Evolutionary conservation across 805 yeast genomes (phyloP), one percentile per base, ranked within the genome.

Genomic region (Candida chauliodis): DNA sequence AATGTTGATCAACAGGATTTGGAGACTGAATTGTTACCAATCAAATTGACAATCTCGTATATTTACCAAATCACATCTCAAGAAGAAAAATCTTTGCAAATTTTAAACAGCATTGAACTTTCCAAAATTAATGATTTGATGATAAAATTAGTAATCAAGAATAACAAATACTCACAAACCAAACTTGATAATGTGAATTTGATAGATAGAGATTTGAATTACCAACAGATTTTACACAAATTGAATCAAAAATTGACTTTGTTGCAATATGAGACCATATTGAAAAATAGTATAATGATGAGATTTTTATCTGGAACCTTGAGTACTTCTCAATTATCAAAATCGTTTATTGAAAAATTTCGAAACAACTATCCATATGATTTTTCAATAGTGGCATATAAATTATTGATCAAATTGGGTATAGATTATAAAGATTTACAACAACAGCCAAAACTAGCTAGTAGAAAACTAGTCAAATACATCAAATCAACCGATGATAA

Each of bases 1-100:
- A 75, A 68, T 18, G 58, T 66, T 33, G 62, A 70, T 19, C 63
- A 59, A 6, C 72, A 67, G 7, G 85, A 80, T 42, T 60, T 69
- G 35, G 52, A 61, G 4, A 49, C 58, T 29, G 87, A 81, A 50
- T 51, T 76, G n/a, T 66, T 74, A 21, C 84, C 91, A 17, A 81
- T 81, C 15, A 56, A 70, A 41, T 55, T 80, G 30, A 83, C 84
- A 46, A 73, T 73, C 21, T 81, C 85, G 2, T 81, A 72, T 48
- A 73, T 76, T 14, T 59, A 75, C 37, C 71, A 68, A 34, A 23
- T 47, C 5, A 43, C 46, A 26, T 73, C 73, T 6, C 50, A 69
- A 11, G 32, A 37, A 2, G 59, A 50, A 1, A 59, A 62, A 14
- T 60, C 79, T 2, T 34, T 50, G 26, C 40, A 49, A 2, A 55